Conservation (phyloP, 129 eudicot genomes). For the Flaveria bidentis region DNA sequence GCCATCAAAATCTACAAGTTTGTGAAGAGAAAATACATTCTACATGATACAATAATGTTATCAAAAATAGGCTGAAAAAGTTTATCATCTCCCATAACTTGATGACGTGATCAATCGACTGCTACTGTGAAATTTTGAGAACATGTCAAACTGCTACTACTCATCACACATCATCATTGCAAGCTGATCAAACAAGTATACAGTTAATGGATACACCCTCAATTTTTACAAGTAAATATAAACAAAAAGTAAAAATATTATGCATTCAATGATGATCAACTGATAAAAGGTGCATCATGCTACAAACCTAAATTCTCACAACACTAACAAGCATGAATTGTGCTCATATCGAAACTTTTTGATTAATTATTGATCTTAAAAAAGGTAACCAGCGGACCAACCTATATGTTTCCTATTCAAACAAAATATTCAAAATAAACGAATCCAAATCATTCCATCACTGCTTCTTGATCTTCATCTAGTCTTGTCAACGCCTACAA, state of each 20-base stretch:
- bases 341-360: slow-evolving; percentile 29
- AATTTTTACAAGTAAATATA: neutral
- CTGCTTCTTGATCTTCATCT: slow-evolving; percentile 85
- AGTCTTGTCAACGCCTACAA: slow-evolving; percentile 84
- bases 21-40: neutral
- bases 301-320: slow-evolving; percentile 5
- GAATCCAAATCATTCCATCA: slow-evolving; percentile 46
- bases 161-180: slow-evolving; percentile 22
- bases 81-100: neutral
- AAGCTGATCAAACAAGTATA: slow-evolving; percentile 22
- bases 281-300: slow-evolving; percentile 8
- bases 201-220: neutral
- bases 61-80: neutral
- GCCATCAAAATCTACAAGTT: neutral
- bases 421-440: slow-evolving; percentile 25
- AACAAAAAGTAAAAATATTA: neutral
- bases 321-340: neutral
- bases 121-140: neutral
- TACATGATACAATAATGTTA: neutral
- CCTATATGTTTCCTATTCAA: slow-evolving; percentile 31
- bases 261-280: slow-evolving; percentile 8
- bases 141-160: neutral
- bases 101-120: neutral
- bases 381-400: slow-evolving; percentile 8
- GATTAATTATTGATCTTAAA: slow-evolving; percentile 26